Percentiles rank a stretch among this genome's conserved stretches.
Conservation (phyloP, 768 basidiomycete species). For the Leccinum variicolor region DNA sequence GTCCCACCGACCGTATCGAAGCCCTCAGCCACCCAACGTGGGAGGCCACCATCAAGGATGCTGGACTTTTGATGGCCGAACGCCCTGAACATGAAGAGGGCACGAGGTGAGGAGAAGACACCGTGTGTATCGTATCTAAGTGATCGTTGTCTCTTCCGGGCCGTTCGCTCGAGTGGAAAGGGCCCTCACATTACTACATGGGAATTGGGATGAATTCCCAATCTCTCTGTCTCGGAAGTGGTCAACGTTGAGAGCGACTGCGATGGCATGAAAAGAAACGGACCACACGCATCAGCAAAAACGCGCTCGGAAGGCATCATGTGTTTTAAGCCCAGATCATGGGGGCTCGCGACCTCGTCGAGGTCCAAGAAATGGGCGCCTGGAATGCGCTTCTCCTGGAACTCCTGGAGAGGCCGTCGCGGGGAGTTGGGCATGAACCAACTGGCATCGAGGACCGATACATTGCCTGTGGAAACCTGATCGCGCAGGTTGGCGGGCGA, state of each 20-base stretch:
- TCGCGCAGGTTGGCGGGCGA: constrained; percentile 48
- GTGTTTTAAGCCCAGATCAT: constrained; percentile 82
- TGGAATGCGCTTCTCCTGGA: constrained; percentile 61
- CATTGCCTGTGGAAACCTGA: constrained; percentile 30
- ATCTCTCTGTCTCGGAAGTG: constrained; percentile 43
- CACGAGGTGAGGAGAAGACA: constrained; percentile 89
- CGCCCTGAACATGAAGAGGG: constrained; percentile 90
- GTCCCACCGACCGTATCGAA: constrained; percentile 44
- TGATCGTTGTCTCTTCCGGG: constrained; percentile 8
- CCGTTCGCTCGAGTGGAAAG: background rate
- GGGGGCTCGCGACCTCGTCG: constrained; percentile 71
- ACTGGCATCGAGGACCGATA: constrained; percentile 64
- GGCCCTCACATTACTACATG: constrained; percentile 76
- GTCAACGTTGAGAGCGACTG: constrained; percentile 5
- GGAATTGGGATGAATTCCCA: constrained; percentile 69
- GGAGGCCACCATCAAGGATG: constrained; percentile 91
- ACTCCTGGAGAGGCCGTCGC: constrained; percentile 70
- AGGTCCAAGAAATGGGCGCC: constrained; percentile 74
- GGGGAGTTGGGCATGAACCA: constrained; percentile 95
- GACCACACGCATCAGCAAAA: constrained; percentile 83
- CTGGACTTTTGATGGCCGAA: constrained; percentile 87
- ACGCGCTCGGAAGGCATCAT: constrained; percentile 80
- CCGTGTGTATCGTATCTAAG: constrained; percentile 85
- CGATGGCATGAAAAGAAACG: constrained; percentile 24
- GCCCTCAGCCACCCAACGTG: constrained; percentile 72